phyloP scores from a whole-genome alignment of 2,329 filamentous ascomycete species.

The Colletotrichum echinochloae region DNA sequence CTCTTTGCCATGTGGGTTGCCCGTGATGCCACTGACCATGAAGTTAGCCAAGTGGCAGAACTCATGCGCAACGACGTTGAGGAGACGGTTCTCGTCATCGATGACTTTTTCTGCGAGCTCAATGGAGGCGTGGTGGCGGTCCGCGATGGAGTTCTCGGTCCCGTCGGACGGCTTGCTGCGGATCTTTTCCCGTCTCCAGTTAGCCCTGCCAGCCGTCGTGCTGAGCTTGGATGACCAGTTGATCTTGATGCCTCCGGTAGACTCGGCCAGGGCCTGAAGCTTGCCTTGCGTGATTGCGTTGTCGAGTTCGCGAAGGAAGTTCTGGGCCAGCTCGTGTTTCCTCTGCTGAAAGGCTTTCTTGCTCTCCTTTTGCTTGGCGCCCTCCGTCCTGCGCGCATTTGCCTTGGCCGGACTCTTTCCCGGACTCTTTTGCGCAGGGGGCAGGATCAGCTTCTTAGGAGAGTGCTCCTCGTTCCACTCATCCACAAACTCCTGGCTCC shows the following conservation, averaged over 20 bases:
- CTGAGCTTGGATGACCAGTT: constrained; percentile 83
- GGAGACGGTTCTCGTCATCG: constrained; percentile 78
- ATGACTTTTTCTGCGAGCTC: constrained; percentile 93
- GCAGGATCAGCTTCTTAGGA: constrained; percentile 57
- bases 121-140: constrained; percentile 78
- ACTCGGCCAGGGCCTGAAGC: constrained; percentile 67
- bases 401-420: constrained; percentile 46
- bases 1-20: constrained; percentile 83
- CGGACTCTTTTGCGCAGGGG: constrained; percentile 41
- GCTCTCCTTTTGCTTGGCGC: constrained; percentile 51
- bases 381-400: constrained; percentile 39
- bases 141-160: constrained; percentile 45
- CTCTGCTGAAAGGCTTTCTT: constrained; percentile 72
- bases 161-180: constrained; percentile 48
- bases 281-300: constrained; percentile 69
- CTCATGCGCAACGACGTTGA: constrained; percentile 95
- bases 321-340: constrained; percentile 72
- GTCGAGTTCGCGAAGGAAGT: constrained; percentile 79
- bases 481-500: constrained; percentile 69
- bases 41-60: constrained; percentile 96
- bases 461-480: constrained; percentile 74
- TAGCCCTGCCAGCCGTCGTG: constrained; percentile 81
- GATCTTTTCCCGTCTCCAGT: constrained; percentile 74
- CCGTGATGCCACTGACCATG: constrained; percentile 81
- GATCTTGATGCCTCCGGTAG: constrained; percentile 78